Base-by-base conservation (phyloP, 2,329 filamentous ascomycete genomes). In the Neobulgaria alba region DNA sequence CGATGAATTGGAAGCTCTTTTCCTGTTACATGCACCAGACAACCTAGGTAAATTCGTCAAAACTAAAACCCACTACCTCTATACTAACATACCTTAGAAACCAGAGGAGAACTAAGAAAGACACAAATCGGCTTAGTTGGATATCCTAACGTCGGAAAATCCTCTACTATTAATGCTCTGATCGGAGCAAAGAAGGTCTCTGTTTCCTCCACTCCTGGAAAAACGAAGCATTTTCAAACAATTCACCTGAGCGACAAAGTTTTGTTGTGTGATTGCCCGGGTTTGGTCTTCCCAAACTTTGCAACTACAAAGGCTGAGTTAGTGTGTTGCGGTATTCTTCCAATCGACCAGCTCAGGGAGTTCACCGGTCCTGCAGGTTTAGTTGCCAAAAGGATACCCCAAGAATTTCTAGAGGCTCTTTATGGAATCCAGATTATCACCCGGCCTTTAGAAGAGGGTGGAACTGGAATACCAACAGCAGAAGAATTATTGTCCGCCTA, bases 161-260 rank as follows among this genome's bases (percentile, higher is more conserved):
- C 93, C 1, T 95, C 89, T 36, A 98, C 92, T 12, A 98, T 98
- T 72, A 98, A 98, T 67, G 90, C 92, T 31, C 75, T 98, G n/a
- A 89, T 96, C 43, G 93, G 93, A 37, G 82, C 92, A 41, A 98
- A 96, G 69, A 98, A 96, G 67, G 92, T 98, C 4, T 96, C 90
- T 0, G 93, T 98, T 29, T 98, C 92, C 12, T 83, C 90, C 10
- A 98, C 92, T 1, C 92, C 92, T 3, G 92, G 92, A 61, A 98
- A 98, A 68, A 98, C 92, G 10, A 98, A 98, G 69, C 92, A 98
- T 58, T 98, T 98, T 68, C 92, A 98, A 64, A 98, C 92, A 1
- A 92, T 98, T 44, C 89, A 95, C 60, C 77, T 98, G 21, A 92
- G 85, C 44, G 84, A 92, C 1, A 78, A 80, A 44, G 87, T 98